These are phyloP conservation scores for Pyracantha coccinea DNA, from an alignment of 331 rosid genomes.

Conservation along the genomic window DNA sequence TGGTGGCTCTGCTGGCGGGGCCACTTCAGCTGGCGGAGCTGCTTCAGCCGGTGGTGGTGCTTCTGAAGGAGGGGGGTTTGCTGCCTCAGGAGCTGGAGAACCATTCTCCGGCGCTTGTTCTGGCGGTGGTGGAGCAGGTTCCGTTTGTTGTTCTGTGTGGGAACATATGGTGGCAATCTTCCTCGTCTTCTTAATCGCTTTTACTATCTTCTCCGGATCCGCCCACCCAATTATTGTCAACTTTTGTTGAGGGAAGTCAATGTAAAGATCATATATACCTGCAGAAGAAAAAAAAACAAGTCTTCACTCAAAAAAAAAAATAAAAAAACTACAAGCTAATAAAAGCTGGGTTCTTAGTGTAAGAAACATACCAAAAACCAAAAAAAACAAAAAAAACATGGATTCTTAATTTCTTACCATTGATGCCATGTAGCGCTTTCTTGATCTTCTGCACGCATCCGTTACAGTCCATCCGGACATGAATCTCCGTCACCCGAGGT, in stretches of 20 bases:
- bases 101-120: constrained; percentile 20
- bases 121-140: constrained; percentile 29
- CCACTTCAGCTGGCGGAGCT: constrained; percentile 13
- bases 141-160: constrained; percentile 34
- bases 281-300: constrained; percentile 2
- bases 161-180: constrained; percentile 73
- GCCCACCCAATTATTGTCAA: constrained; percentile 81
- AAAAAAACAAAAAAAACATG: too few species aligned
- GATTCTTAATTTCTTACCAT: constrained; percentile 34
- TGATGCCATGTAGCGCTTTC: constrained; percentile 60
- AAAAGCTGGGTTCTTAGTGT: not conserved
- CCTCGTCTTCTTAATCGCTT: constrained; percentile 75
- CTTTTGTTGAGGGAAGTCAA: constrained; percentile 63
- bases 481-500: constrained; percentile 60
- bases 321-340: not conserved
- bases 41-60: constrained; percentile 13
- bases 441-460: constrained; percentile 89
- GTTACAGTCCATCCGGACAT: constrained; percentile 90
- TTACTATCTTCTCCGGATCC: constrained; percentile 64
- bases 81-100: constrained; percentile 20
- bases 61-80: constrained; percentile 19
- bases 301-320: not conserved
- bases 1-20: constrained; percentile 18
- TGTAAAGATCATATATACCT: constrained; percentile 71
- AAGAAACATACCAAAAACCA: not conserved